These are phyloP conservation scores for Saposhnikovia divaricata DNA, from an alignment of 129 eudicot species.

Conservation along the genomic window DNA sequence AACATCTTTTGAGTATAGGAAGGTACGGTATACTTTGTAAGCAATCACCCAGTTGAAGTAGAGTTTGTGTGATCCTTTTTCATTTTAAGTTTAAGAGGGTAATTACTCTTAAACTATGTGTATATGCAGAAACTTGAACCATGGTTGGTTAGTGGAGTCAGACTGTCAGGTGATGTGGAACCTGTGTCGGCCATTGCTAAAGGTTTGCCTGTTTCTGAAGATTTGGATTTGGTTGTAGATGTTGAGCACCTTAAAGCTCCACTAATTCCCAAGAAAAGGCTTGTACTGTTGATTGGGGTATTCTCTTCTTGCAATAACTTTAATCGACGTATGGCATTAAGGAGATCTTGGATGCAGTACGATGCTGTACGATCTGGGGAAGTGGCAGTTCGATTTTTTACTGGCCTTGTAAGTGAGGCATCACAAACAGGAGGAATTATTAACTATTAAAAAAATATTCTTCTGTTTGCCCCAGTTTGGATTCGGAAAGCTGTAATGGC, in stretches of 20 bases:
- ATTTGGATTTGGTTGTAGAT: constrained; percentile 41
- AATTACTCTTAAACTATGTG: constrained; percentile 5
- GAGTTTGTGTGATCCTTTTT: not conserved
- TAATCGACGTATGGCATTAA: constrained; percentile 90
- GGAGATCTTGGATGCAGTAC: constrained; percentile 86
- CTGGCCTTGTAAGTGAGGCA: constrained; percentile 14
- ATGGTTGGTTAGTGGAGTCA: constrained; percentile 62
- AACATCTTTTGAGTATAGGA: constrained; percentile 69
- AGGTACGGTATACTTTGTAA: constrained; percentile 41
- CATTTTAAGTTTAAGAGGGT: not conserved
- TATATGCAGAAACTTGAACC: constrained; percentile 76
- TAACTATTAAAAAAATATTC: not conserved
- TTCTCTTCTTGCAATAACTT: constrained; percentile 87
- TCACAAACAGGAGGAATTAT: not conserved
- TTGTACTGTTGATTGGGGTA: constrained; percentile 60
- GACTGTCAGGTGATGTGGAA: constrained; percentile 52
- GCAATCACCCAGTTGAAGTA: constrained; percentile 5
- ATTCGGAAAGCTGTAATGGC: not conserved
- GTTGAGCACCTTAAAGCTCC: constrained; percentile 59
- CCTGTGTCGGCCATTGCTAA: constrained; percentile 58
- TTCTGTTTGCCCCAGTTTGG: not conserved
- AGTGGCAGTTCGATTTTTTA: constrained; percentile 10
- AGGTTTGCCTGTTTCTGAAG: constrained; percentile 69
- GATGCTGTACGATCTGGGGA: constrained; percentile 9
- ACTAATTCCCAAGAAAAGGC: constrained; percentile 42